Base-by-base conservation (phyloP, 805 yeast genomes). In the Cyberlindnera sargentensis region DNA sequence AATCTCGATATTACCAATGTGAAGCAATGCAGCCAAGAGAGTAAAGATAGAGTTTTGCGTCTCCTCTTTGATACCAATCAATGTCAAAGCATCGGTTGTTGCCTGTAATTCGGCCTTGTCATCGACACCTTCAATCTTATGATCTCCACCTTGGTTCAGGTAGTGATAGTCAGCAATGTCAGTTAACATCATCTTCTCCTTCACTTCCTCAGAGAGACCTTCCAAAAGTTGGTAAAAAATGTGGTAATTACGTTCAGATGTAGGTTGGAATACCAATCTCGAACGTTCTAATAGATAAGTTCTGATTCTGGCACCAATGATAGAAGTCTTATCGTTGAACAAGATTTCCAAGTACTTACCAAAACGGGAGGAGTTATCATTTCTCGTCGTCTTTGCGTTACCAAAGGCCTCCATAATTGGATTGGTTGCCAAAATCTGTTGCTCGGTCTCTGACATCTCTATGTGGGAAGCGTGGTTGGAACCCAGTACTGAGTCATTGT, bases 331-430 rank as follows among this genome's bases (percentile, higher is more conserved):
- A 24, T 74, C 65, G 65, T 88, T 84, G 64, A 91, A 91, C 52
- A 89, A 70, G 55, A 91, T 91, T 66, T 91, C 98, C 53, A 91
- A 72, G 62, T 91, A 91, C 65, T 91, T 91, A 60, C 99, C 99
- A 60, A 93, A 95, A 65, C 99, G 83, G 26, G 98, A 91, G 28
- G 98, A 93, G 66, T 91, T 91, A 67, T 91, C 97, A 63, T 91
- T 91, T 71, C 99, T 82, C 20, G 96, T 84, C 2, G 99, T 91
- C 62, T 91, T 91, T 6, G 99, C 98, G 64, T 95, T 93, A 71
- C 99, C 99, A 65, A 93, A 93, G 0, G 98, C 93, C 68, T 93
- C 99, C 83, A 93, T 84, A 55, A 93, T 84, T 3, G 98, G 98
- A 61, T 91, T 91, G 0, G 98, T 93, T 10, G 99, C 98, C 57